Evolutionary conservation across 1,284 basidiomycete species (phyloP).

Genomic region (Fistulinella cinereoalba): DNA sequence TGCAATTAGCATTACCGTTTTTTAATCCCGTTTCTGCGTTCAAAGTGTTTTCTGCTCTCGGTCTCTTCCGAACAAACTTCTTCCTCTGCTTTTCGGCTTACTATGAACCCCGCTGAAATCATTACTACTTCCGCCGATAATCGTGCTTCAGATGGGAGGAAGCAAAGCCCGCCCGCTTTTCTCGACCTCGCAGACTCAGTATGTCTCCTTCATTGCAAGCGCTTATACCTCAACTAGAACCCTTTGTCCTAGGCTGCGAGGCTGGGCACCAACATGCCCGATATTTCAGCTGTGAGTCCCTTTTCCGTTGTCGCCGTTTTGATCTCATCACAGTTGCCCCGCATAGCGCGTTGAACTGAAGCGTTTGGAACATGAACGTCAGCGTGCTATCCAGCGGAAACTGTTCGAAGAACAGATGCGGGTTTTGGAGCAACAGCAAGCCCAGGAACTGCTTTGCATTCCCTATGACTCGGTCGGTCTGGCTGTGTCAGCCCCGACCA

Average conservation of each 20-base stretch:
- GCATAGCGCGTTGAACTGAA: constrained; percentile 83
- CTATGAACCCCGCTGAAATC: constrained; percentile 69
- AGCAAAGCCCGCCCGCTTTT: constrained; percentile 84
- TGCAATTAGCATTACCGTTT: constrained; percentile 63
- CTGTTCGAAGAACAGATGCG: constrained; percentile 94
- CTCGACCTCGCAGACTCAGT: constrained; percentile 88
- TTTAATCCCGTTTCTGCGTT: constrained; percentile 54
- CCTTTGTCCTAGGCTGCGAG: constrained; percentile 59
- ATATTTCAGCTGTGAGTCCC: constrained; percentile 72
- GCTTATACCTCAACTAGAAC: constrained; percentile 19
- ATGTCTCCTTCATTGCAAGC: constrained; percentile 36
- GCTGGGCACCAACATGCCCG: constrained; percentile 78
- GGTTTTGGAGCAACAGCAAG: constrained; percentile 86
- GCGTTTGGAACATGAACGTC: constrained; percentile 86
- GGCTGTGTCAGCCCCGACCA: constrained; percentile 79
- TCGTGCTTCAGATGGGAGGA: constrained; percentile 64
- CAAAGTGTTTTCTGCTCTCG: constrained; percentile 53
- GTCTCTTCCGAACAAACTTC: constrained; percentile 50
- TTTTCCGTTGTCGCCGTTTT: background rate
- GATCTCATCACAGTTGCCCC: background rate
- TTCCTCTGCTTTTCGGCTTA: constrained; percentile 35
- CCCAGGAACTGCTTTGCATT: constrained; percentile 74
- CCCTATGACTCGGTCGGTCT: constrained; percentile 59
- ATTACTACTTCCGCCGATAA: constrained; percentile 69
- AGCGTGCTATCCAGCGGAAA: constrained; percentile 80